These are phyloP conservation scores for Lantana camara DNA, from an alignment of 257 asterid genomes.

Conservation along the genomic window DNA sequence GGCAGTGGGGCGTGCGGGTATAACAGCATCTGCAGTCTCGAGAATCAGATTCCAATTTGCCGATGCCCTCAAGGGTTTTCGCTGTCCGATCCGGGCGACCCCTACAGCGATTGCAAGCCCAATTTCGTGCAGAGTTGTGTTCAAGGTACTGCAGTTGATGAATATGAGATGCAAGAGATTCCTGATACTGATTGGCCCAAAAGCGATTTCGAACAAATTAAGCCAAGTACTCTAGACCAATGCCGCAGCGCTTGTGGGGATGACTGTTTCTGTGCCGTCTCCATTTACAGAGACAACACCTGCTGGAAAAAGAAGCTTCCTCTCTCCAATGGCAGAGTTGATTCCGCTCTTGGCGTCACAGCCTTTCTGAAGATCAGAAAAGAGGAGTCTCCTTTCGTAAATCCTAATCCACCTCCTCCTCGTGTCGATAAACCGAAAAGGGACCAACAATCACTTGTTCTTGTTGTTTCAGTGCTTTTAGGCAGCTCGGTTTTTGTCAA, in stretches of 20 bases:
- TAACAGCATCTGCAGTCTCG: constrained; percentile 46
- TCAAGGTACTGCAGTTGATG: constrained; percentile 20
- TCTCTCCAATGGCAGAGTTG: constrained; percentile 57
- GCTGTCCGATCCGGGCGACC: constrained; percentile 39
- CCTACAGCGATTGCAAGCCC: constrained; percentile 45
- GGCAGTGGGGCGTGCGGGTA: constrained; percentile 77
- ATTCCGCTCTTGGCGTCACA: constrained; percentile 11
- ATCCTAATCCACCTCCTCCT: background rate
- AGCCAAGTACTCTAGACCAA: constrained; percentile 20
- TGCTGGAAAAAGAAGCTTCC: constrained; percentile 85
- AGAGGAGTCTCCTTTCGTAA: constrained; percentile 19
- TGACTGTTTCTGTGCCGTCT: constrained; percentile 62
- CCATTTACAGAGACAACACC: constrained; percentile 35
- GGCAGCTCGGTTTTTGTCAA: constrained; percentile 57
- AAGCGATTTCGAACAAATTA: constrained; percentile 35
- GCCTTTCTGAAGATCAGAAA: constrained; percentile 53
- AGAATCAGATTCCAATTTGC: constrained; percentile 43
- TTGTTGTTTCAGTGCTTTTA: constrained; percentile 44
- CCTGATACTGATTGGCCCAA: constrained; percentile 44
- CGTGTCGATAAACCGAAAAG: background rate
- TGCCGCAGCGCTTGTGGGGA: constrained; percentile 48
- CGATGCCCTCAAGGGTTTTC: constrained; percentile 47
- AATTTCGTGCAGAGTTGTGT: constrained; percentile 39
- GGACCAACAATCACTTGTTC: constrained; percentile 27
- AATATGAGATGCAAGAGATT: constrained; percentile 29